Conservation (phyloP, 495 filamentous ascomycete species). For the Penicillium longicatenatum region DNA sequence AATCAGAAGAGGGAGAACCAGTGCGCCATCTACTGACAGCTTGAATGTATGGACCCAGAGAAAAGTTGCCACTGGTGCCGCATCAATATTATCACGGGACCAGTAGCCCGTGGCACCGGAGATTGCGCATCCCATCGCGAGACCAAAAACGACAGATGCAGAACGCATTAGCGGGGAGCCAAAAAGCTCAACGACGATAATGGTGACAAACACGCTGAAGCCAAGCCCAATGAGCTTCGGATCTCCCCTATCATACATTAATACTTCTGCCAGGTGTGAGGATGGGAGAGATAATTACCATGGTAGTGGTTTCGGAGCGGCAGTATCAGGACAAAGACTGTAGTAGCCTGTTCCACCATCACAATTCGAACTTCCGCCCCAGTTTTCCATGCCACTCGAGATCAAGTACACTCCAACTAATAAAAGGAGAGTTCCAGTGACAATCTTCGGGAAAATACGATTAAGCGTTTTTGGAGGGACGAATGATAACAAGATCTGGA, state of each 20-base stretch:
- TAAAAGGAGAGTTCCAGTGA: slow-evolving; percentile 75
- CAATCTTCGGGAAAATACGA: slow-evolving; percentile 78
- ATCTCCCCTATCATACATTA: slow-evolving; percentile 56
- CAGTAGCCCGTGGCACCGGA: slow-evolving; percentile 80
- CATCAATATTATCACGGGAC: slow-evolving; percentile 61
- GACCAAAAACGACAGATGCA: slow-evolving; percentile 71
- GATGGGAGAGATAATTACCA: slow-evolving; percentile 34
- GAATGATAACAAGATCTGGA: slow-evolving; percentile 36
- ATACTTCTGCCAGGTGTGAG: neutral
- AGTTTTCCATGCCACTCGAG: slow-evolving; percentile 71
- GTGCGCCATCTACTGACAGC: slow-evolving; percentile 72
- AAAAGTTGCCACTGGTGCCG: slow-evolving; percentile 70
- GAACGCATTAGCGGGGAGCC: slow-evolving; percentile 72
- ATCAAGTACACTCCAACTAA: slow-evolving; percentile 74
- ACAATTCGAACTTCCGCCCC: slow-evolving; percentile 73
- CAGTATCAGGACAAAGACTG: slow-evolving; percentile 64
- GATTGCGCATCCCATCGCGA: slow-evolving; percentile 79
- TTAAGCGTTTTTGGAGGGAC: slow-evolving; percentile 61
- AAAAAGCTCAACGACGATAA: slow-evolving; percentile 75
- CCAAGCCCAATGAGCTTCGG: slow-evolving; percentile 79
- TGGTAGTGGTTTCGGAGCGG: slow-evolving; percentile 70
- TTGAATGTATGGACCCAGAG: slow-evolving; percentile 85
- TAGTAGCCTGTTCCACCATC: slow-evolving; percentile 53
- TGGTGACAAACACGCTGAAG: slow-evolving; percentile 81
- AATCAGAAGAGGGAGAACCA: slow-evolving; percentile 71